A percentile compares a stretch with the other conserved stretches of the same genome.
Evolutionary conservation across 1,139 yeast species (phyloP).

Genomic region (Candida anutae): DNA sequence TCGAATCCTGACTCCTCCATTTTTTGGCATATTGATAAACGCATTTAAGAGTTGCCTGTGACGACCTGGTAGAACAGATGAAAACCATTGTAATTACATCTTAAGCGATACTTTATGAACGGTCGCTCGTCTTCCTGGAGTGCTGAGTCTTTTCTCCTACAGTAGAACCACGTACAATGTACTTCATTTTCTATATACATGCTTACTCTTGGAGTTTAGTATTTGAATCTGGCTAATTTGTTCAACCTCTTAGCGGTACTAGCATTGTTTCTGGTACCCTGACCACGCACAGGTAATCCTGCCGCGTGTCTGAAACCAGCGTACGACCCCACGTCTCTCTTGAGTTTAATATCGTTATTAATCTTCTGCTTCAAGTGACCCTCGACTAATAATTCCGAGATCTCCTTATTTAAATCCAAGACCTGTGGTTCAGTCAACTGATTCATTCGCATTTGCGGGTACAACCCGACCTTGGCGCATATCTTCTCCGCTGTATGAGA

Average conservation of each 20-base stretch:
- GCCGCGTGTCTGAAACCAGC: conserved; percentile 85
- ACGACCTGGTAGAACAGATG: no score
- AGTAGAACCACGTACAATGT: background rate
- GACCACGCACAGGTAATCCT: conserved; percentile 91
- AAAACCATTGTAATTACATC: no score
- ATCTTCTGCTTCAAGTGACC: conserved; percentile 76
- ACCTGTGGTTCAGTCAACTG: conserved; percentile 85
- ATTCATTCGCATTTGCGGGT: conserved; percentile 91
- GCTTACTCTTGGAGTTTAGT: background rate
- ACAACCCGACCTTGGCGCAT: conserved; percentile 84
- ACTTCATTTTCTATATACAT: background rate
- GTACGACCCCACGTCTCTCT: conserved; percentile 77
- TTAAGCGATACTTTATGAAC: no score
- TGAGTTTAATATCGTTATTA: conserved; percentile 70
- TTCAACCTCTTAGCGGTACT: conserved; percentile 83
- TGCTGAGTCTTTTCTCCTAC: no score
- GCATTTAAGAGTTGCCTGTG: no score
- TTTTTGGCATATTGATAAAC: conserved; percentile 11
- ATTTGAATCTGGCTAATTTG: conserved; percentile 51
- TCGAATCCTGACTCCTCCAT: conserved; percentile 88
- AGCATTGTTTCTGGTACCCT: conserved; percentile 85
- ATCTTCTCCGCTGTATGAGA: conserved; percentile 62
- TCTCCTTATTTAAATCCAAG: conserved; percentile 78
- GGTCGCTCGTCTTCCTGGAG: no score
- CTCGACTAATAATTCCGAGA: conserved; percentile 76